These are phyloP conservation scores for Claviceps capensis DNA, from an alignment of 2,329 filamentous ascomycete genomes.

Conservation along the genomic window DNA sequence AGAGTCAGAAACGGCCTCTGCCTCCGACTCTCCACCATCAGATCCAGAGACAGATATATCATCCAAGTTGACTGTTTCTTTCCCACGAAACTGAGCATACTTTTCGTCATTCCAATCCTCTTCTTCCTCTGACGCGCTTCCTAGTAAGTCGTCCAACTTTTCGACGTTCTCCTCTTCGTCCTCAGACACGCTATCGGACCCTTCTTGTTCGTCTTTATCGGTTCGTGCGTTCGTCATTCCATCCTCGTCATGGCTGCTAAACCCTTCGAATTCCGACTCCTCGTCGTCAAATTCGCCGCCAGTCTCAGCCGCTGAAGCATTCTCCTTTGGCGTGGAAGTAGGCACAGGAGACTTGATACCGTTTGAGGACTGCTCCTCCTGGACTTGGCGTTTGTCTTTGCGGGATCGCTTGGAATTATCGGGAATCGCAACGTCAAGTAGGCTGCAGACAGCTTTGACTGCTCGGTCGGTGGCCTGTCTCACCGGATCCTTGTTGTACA, in stretches of 20 bases:
- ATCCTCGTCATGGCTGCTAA: conserved; percentile 22
- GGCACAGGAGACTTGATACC: conserved; percentile 3
- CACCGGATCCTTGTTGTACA: conserved; percentile 39
- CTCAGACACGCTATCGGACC: conserved; percentile 10
- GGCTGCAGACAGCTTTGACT: conserved; percentile 32
- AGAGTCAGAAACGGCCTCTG: conserved; percentile 13
- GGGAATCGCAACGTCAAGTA: conserved; percentile 33
- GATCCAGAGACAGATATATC: conserved; percentile 26
- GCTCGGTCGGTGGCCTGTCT: conserved; percentile 35
- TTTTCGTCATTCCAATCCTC: conserved; percentile 23
- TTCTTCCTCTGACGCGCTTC: conserved; percentile 29
- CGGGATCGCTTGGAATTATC: conserved; percentile 22
- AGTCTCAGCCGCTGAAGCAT: conserved; percentile 8
- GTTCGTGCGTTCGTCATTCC: conserved; percentile 8
- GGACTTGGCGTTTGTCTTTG: conserved; percentile 19
- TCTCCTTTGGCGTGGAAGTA: conserved; percentile 1
- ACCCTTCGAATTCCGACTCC: conserved; percentile 24
- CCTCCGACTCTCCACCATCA: conserved; percentile 14
- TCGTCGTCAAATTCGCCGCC: conserved; percentile 14
- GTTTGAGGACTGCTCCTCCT: conserved; percentile 16
- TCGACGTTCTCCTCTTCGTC: conserved; percentile 21
- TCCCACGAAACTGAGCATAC: conserved; percentile 18
- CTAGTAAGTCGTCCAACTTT: conserved; percentile 33
- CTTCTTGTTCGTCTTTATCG: background rate
- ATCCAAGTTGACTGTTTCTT: conserved; percentile 23